Evolutionary conservation across 345 rosid genomes (phyloP).

Genomic region (Balakata baccata): DNA sequence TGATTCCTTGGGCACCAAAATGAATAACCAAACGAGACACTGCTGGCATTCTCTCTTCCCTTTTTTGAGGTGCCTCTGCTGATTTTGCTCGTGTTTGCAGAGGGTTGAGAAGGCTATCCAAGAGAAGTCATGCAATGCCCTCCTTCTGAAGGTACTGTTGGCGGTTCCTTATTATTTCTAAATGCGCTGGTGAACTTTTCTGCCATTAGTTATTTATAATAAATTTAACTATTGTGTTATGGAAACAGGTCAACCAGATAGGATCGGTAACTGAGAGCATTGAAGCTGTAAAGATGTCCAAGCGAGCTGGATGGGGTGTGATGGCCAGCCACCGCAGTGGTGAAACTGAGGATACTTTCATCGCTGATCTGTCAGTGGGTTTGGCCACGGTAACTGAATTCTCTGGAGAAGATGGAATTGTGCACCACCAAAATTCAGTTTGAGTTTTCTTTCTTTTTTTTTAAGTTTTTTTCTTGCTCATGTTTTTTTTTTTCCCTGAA

Average conservation of each 20-base stretch:
- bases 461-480: not conserved
- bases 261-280: slow-evolving; percentile 56
- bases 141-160: slow-evolving; percentile 46
- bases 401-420: not conserved
- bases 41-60: not conserved
- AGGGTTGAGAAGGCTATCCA: slow-evolving; percentile 57
- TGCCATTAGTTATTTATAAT: not conserved
- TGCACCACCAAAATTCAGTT: not conserved
- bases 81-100: slow-evolving; percentile 21
- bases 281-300: slow-evolving; percentile 54
- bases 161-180: not conserved
- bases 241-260: slow-evolving; percentile 50
- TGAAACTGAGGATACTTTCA: slow-evolving; percentile 61
- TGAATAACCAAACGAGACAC: not conserved
- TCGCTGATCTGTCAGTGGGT: slow-evolving; percentile 55
- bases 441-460: not conserved
- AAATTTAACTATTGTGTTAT: not conserved
- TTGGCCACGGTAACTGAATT: slow-evolving; percentile 44
- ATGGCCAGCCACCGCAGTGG: slow-evolving; percentile 61
- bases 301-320: slow-evolving; percentile 53
- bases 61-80: not conserved
- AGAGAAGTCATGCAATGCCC: slow-evolving; percentile 52
- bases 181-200: not conserved
- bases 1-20: not conserved
- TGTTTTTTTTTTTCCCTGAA: not conserved